phyloP scores from a whole-genome alignment of 1,284 basidiomycete species.

The Rhodotorula glutinis region DNA sequence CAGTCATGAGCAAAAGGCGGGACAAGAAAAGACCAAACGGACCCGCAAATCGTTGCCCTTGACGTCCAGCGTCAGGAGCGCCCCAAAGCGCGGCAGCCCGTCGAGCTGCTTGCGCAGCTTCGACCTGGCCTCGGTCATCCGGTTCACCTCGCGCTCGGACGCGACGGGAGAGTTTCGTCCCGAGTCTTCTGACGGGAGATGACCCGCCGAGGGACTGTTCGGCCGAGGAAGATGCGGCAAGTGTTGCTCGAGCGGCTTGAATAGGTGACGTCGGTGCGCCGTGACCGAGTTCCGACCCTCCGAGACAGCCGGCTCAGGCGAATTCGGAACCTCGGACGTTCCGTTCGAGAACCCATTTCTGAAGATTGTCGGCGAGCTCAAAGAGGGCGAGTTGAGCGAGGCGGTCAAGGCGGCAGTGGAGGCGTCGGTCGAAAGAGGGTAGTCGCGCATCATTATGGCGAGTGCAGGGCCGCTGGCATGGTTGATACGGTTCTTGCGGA shows the following conservation, averaged over 20 bases:
- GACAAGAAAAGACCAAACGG: slow-evolving; percentile 51
- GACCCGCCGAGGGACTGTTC: background rate
- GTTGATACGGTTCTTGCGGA: slow-evolving; percentile 79
- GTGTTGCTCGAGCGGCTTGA: background rate
- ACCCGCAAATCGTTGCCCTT: slow-evolving; percentile 86
- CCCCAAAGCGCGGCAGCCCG: slow-evolving; percentile 75
- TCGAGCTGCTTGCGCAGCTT: slow-evolving; percentile 56
- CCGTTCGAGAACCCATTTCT: background rate
- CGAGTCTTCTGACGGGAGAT: too few relatives aligned
- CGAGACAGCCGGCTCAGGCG: background rate
- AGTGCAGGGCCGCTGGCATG: slow-evolving; percentile 79
- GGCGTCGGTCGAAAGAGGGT: slow-evolving; percentile 47
- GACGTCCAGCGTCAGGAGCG: slow-evolving; percentile 81
- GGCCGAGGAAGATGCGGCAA: background rate
- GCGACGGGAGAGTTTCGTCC: background rate
- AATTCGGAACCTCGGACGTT: background rate
- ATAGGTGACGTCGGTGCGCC: slow-evolving; percentile 13
- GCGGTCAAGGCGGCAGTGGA: slow-evolving; percentile 23
- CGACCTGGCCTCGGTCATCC: slow-evolving; percentile 36
- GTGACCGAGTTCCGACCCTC: slow-evolving; percentile 36
- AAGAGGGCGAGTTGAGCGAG: slow-evolving; percentile 42
- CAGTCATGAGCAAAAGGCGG: background rate
- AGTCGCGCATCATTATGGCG: slow-evolving; percentile 93
- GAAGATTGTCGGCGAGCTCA: slow-evolving; percentile 34
- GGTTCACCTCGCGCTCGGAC: slow-evolving; percentile 58